Conservation (phyloP, 139 green algal species). For the Coelastrella sp. region DNA sequence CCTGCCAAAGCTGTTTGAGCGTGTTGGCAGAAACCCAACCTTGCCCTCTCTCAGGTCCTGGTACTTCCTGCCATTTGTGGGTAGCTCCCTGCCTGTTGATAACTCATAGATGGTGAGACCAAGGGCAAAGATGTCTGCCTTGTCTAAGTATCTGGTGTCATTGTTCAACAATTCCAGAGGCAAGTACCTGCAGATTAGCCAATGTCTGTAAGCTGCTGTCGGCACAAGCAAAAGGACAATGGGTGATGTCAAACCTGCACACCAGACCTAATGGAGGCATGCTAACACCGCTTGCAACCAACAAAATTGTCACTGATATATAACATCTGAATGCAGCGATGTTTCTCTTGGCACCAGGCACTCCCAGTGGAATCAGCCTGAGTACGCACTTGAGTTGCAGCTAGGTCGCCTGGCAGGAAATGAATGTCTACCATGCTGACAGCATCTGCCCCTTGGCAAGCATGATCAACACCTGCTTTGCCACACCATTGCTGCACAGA, state of each 20-base stretch:
- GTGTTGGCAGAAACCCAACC: slow-evolving; percentile 70
- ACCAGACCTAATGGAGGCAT: not conserved
- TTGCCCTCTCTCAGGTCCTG: slow-evolving; percentile 68
- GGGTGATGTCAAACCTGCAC: too few species aligned
- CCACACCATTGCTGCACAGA: not conserved
- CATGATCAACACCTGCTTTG: not conserved
- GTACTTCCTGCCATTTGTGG: slow-evolving; percentile 64
- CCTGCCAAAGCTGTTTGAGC: slow-evolving; percentile 50
- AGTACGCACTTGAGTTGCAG: too few species aligned
- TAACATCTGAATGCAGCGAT: too few species aligned
- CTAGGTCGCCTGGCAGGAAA: not conserved
- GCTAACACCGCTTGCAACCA: too few species aligned
- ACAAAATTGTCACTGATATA: too few species aligned
- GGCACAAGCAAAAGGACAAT: not conserved
- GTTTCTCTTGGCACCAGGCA: too few species aligned
- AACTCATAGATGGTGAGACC: slow-evolving; percentile 89
- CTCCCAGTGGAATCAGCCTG: too few species aligned
- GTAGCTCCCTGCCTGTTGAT: slow-evolving; percentile 62
- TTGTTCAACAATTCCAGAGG: slow-evolving; percentile 85
- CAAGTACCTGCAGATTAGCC: slow-evolving; percentile 78
- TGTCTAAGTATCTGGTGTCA: slow-evolving; percentile 72
- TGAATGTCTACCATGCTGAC: not conserved
- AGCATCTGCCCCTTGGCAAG: too few species aligned
- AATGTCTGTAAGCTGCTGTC: not conserved
- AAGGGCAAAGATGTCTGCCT: slow-evolving; percentile 94